Evolutionary conservation across 2,329 filamentous ascomycete species (phyloP), one percentile per base, ranked within the genome.

Genomic region (Zymoseptoria ardabiliae): DNA sequence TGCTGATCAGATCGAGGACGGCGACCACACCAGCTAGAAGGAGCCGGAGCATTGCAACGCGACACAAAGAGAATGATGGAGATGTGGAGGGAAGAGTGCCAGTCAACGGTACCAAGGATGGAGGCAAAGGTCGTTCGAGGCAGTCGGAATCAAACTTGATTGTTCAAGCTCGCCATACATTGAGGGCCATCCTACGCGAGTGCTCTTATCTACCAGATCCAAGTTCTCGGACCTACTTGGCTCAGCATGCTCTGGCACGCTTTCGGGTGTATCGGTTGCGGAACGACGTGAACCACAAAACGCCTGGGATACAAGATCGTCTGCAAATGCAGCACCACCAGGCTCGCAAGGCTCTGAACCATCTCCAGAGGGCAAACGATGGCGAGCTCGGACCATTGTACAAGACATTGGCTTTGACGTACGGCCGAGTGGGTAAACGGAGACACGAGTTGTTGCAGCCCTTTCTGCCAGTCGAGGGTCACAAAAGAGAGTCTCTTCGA

Each of bases 171-270:
- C 66, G 76, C 23, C 78, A 81, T 67, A 72, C 84, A 52, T 76
- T 83, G 63, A 81, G 84, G 54, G 76, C 79, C 22, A 76, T 85
- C 9, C 78, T 86, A 48, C 80, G 84, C 60, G 81, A 86, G 73
- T 78, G 77, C 62, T 78, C 80, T 58, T 86, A 86, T 66, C 79
- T 87, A 48, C 83, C 85, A 25, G 83, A 86, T 67, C 76, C 80
- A 1, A 71, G 76, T 59, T 81, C 82, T 48, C 78, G 80, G 63
- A 57, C 64, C 30, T 82, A 80, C 71, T 75, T 83, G 70, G 75
- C 74, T 59, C 66, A 75, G 55, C 75, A 83, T 69, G 72, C 82
- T 51, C 62, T 80, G 35, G 63, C 68, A 41, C 75, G 79, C 62
- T 85, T 82, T 71, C 76, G 77, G 19, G 62, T 48, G 7, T 65